These are phyloP conservation scores for Cryphonectria parasitica DNA, from an alignment of 2,329 filamentous ascomycete species.

Conservation along the genomic window DNA sequence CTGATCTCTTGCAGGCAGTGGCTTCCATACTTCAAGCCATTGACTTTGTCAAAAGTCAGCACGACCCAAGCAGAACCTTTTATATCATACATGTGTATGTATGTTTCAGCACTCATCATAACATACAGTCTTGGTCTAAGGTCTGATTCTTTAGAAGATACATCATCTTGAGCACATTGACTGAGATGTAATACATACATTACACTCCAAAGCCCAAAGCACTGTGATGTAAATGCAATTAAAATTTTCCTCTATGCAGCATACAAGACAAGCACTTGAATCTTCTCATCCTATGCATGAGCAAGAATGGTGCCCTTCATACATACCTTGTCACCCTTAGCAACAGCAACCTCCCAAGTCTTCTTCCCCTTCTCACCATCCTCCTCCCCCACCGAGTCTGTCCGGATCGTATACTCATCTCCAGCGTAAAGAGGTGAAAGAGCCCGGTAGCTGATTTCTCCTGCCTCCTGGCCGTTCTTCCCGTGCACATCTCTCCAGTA, in stretches of 20 bases:
- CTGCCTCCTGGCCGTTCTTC: slow-evolving; percentile 39
- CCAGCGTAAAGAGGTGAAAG: slow-evolving; percentile 71
- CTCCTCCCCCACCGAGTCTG: slow-evolving; percentile 45
- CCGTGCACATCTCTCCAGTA: slow-evolving; percentile 61
- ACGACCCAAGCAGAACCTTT: no score
- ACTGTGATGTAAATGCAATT: no score
- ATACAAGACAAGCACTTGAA: background rate
- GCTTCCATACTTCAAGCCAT: no score
- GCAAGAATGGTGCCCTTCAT: slow-evolving; percentile 42
- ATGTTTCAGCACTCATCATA: no score
- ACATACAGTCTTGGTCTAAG: no score
- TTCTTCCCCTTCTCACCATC: slow-evolving; percentile 39
- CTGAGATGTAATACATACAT: no score
- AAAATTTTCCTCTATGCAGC: background rate
- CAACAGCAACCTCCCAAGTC: slow-evolving; percentile 52
- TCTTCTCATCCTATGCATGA: background rate
- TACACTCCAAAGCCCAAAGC: no score
- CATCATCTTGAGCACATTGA: no score
- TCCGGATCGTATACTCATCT: slow-evolving; percentile 66
- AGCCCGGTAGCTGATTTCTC: slow-evolving; percentile 67
- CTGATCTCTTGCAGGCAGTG: no score
- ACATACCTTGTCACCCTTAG: slow-evolving; percentile 42
- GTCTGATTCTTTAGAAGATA: no score
- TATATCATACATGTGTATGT: no score
- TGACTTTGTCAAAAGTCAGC: no score